Percentiles rank a stretch among this genome's conserved stretches.
phyloP scores from a whole-genome alignment of 1,139 yeast genomes.

The Debaryomyces psychrophilus region DNA sequence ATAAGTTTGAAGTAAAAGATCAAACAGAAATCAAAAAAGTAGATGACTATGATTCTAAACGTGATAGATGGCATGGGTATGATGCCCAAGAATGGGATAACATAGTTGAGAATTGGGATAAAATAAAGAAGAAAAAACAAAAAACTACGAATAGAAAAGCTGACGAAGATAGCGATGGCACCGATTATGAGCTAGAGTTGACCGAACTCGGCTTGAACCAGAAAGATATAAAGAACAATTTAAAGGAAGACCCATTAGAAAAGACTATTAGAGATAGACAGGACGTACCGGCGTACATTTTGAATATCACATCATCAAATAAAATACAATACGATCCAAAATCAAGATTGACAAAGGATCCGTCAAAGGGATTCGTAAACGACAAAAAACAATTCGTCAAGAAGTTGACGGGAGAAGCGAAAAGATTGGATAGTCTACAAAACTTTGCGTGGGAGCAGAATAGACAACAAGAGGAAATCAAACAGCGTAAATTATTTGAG shows the following conservation, averaged over 20 bases:
- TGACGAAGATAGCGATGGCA: slow-evolving; percentile 43
- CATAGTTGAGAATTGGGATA: slow-evolving; percentile 51
- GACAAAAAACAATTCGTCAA: slow-evolving; percentile 58
- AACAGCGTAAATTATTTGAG: slow-evolving; percentile 18
- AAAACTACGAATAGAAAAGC: slow-evolving; percentile 17
- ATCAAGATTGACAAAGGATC: slow-evolving; percentile 52
- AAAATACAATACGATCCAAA: slow-evolving; percentile 57
- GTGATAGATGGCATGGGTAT: slow-evolving; percentile 82
- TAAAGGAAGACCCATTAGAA: slow-evolving; percentile 41
- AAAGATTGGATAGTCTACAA: slow-evolving; percentile 49
- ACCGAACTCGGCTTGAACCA: slow-evolving; percentile 47
- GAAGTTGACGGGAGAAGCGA: slow-evolving; percentile 54
- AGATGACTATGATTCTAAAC: slow-evolving; percentile 63
- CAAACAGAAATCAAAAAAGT: slow-evolving; percentile 29
- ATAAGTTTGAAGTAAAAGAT: slow-evolving; percentile 22
- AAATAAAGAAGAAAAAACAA: slow-evolving; percentile 27
- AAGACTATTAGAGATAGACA: slow-evolving; percentile 50
- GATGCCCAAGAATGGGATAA: slow-evolving; percentile 60
- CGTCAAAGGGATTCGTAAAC: slow-evolving; percentile 49
- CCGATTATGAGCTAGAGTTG: slow-evolving; percentile 53
- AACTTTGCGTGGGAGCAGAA: slow-evolving; percentile 56
- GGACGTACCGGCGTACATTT: slow-evolving; percentile 56
- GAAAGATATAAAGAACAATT: slow-evolving; percentile 29
- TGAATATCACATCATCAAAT: slow-evolving; percentile 36
- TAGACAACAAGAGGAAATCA: slow-evolving; percentile 21